Conservation (phyloP, 2,329 filamentous ascomycete species). For the Periconia sp. region DNA sequence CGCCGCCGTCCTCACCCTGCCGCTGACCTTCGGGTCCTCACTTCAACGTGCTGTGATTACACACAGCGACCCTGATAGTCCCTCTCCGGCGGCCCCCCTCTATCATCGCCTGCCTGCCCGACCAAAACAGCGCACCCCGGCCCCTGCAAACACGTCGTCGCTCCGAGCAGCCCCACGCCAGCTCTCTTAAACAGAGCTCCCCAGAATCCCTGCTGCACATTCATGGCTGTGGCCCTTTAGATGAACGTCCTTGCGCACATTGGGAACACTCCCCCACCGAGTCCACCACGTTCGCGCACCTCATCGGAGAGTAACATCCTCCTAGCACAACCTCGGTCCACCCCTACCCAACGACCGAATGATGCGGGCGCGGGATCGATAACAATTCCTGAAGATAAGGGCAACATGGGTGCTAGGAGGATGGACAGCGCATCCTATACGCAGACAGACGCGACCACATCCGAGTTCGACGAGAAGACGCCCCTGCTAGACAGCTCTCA, state of each 20-base stretch:
- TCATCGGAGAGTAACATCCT: constrained; percentile 58
- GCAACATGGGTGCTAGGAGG: constrained; percentile 35
- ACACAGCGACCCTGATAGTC: constrained; percentile 7
- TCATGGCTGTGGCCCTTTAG: constrained; percentile 58
- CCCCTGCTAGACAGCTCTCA: constrained; percentile 62
- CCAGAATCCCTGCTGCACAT: constrained; percentile 10
- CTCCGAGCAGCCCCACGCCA: constrained; percentile 4
- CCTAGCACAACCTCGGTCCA: constrained; percentile 32
- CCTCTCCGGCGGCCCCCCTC: no score
- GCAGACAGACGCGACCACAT: constrained; percentile 35
- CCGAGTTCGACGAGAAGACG: constrained; percentile 68
- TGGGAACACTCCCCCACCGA: constrained; percentile 61
- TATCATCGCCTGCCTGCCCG: background rate
- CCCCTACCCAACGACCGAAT: constrained; percentile 29
- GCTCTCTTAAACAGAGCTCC: no score
- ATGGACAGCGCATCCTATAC: constrained; percentile 24
- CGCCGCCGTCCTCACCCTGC: constrained; percentile 15
- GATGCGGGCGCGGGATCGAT: constrained; percentile 40
- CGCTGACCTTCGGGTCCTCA: constrained; percentile 16
- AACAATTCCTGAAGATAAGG: constrained; percentile 34
- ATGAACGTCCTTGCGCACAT: constrained; percentile 95
- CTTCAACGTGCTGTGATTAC: constrained; percentile 3
- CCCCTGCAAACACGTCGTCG: constrained; percentile 16
- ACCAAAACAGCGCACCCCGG: constrained; percentile 1
- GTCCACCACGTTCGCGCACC: constrained; percentile 59